These are phyloP conservation scores for Amylocystis lapponica DNA, from an alignment of 768 basidiomycete species.

Conservation along the genomic window DNA sequence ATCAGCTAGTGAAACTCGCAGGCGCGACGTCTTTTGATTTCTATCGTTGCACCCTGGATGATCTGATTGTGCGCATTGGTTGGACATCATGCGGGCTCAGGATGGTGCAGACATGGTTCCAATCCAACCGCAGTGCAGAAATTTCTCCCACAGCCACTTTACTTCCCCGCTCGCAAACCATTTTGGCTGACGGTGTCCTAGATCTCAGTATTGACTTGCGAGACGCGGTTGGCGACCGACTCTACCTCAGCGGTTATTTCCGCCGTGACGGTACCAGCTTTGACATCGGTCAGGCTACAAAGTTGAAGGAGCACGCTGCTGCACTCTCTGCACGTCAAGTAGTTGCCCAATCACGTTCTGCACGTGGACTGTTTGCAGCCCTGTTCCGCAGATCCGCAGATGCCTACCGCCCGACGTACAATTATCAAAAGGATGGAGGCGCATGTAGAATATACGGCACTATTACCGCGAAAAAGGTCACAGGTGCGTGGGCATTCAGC, in stretches of 20 bases:
- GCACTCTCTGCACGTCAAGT: constrained; percentile 66
- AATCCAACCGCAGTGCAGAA: too few relatives aligned
- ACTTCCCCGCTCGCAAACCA: too few relatives aligned
- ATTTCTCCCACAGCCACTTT: too few relatives aligned
- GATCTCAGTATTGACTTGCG: constrained; percentile 84
- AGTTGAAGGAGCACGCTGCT: constrained; percentile 63
- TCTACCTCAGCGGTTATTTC: constrained; percentile 77
- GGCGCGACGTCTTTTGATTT: too few relatives aligned
- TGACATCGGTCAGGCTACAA: constrained; percentile 74
- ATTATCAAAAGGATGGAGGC: constrained; percentile 57
- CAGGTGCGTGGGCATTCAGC: constrained; percentile 42
- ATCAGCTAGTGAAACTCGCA: too few relatives aligned
- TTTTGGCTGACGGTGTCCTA: too few relatives aligned
- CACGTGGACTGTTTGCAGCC: constrained; percentile 65
- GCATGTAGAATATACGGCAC: constrained; percentile 88
- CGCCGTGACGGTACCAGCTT: constrained; percentile 83
- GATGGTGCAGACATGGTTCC: too few relatives aligned
- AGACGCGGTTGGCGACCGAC: constrained; percentile 89
- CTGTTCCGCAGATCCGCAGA: constrained; percentile 40
- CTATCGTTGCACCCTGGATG: too few relatives aligned
- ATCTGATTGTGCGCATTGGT: too few relatives aligned
- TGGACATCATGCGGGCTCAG: too few relatives aligned
- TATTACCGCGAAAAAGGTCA: constrained; percentile 82
- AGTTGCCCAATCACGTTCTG: constrained; percentile 65
- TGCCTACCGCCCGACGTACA: constrained; percentile 67